A percentile compares a stretch with the other conserved stretches of the same genome.
These are phyloP conservation scores for Kalaharituber pfeilii DNA, from an alignment of 2,329 filamentous ascomycete species.

Conservation along the genomic window DNA sequence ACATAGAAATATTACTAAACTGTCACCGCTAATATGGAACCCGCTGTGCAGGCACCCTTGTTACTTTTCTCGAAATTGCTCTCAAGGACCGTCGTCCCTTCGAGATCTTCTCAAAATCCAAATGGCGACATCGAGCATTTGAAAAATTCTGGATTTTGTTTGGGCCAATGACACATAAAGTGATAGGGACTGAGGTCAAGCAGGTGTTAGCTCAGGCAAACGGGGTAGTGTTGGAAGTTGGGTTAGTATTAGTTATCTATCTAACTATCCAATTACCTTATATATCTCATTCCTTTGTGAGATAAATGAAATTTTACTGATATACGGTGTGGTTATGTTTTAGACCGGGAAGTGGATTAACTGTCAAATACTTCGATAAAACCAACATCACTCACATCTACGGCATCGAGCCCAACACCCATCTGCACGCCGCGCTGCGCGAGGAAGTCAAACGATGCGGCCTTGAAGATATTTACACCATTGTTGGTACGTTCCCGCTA, in stretches of 20 bases:
- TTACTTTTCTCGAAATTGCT: background rate
- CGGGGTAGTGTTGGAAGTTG: background rate
- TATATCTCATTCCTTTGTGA: background rate
- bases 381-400: conserved; percentile 33
- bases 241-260: background rate
- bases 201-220: background rate
- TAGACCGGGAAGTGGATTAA: conserved; percentile 35
- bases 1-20: no score
- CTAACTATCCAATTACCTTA: background rate
- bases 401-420: conserved; percentile 36
- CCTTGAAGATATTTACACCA: background rate
- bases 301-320: background rate
- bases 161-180: background rate
- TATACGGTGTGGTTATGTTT: background rate
- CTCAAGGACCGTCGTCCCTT: background rate
- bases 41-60: background rate
- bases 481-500: background rate
- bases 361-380: conserved; percentile 32
- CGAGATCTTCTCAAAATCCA: background rate
- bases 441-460: background rate
- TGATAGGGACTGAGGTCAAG: background rate
- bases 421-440: conserved; percentile 31
- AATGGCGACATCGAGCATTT: background rate
- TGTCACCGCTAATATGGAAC: no score
- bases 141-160: background rate